Evolutionary conservation across 2,329 filamentous ascomycete genomes (phyloP), one percentile per base, ranked within the genome.

Genomic region (Xylaria sp.): DNA sequence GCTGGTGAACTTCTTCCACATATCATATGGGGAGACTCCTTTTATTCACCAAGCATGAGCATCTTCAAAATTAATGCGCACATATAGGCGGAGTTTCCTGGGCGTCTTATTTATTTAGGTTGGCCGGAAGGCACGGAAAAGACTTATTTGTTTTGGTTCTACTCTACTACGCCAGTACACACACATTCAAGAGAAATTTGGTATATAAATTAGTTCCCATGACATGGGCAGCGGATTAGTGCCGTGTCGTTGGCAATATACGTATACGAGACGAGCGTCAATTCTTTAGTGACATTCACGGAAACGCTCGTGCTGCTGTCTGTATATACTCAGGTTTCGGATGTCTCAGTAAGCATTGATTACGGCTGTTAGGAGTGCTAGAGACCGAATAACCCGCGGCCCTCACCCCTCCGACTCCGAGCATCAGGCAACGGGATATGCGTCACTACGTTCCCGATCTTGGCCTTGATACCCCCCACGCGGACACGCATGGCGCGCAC

Each of bases 391-490:
- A 74, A 60, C 3, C 72, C 73, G 12, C 61, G 23, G 6, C 56
- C 50, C 18, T 52, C 63, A 15, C 18, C 32, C 50, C 61, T 34
- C 57, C 69, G 57, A 52, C 52, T 63, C 66, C 70, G 70, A 0
- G 65, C 68, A 28, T 56, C 68, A 9, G 72, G 74, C 63, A 89
- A 74, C 28, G 79, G 72, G 5, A 90, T 76, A 65, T 84, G 83
- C 9, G 84, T 87, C 20, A 94, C 87, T 18, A 85, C 81, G 75
- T 94, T 94, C 6, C 92, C 92, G 76, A 94, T 89, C 82, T 94
- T 94, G 41, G 85, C 86, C 80, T 94, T 94, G 71, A 95, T 81
- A 9, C 86, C 87, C 8, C 85, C 80, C 57, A 93, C 88, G 1
- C 72, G 79, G 50, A 94, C 81, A 2, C 77, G 75, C 73, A 90